phyloP scores from a whole-genome alignment of 805 yeast species.

The Yamadazyma scolyti region DNA sequence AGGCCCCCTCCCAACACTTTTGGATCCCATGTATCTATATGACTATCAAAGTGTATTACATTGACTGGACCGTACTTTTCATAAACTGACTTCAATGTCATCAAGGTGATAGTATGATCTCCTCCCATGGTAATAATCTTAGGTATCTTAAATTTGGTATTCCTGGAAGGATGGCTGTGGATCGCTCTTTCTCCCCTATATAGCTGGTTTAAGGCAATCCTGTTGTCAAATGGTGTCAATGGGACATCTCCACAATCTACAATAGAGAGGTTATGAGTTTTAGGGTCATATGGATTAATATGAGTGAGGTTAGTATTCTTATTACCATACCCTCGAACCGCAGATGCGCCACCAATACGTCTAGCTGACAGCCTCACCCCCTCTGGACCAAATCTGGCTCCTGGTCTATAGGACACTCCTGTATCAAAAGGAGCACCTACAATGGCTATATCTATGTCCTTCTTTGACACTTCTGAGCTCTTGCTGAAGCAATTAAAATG shows the following conservation, averaged over 20 bases:
- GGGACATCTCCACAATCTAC: conserved; percentile 71
- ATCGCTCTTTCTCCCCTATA: conserved; percentile 51
- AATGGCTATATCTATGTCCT: conserved; percentile 46
- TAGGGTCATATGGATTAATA: conserved; percentile 52
- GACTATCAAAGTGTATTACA: conserved; percentile 65
- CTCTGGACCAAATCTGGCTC: conserved; percentile 59
- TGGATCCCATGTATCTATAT: conserved; percentile 71
- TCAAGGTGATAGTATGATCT: conserved; percentile 55
- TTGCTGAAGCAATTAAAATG: conserved; percentile 41
- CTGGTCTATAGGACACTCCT: conserved; percentile 53
- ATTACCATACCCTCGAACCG: conserved; percentile 35
- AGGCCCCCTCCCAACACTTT: conserved; percentile 59
- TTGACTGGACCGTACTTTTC: conserved; percentile 46
- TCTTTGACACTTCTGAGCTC: background rate
- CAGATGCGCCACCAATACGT: conserved; percentile 30
- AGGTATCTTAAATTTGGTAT: conserved; percentile 7
- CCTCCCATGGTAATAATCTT: conserved; percentile 56
- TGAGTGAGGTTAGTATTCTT: conserved; percentile 29
- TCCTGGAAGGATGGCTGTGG: conserved; percentile 14
- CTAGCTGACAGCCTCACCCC: conserved; percentile 46
- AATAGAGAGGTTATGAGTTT: conserved; percentile 37
- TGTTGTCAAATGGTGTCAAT: conserved; percentile 64
- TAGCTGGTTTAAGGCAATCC: conserved; percentile 60
- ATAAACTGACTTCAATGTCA: conserved; percentile 48
- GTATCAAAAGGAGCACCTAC: conserved; percentile 61